Percentiles rank a stretch among this genome's conserved stretches.
These are phyloP conservation scores for Taiwanofungus camphoratus DNA, from an alignment of 1,284 basidiomycete species.

Conservation along the genomic window DNA sequence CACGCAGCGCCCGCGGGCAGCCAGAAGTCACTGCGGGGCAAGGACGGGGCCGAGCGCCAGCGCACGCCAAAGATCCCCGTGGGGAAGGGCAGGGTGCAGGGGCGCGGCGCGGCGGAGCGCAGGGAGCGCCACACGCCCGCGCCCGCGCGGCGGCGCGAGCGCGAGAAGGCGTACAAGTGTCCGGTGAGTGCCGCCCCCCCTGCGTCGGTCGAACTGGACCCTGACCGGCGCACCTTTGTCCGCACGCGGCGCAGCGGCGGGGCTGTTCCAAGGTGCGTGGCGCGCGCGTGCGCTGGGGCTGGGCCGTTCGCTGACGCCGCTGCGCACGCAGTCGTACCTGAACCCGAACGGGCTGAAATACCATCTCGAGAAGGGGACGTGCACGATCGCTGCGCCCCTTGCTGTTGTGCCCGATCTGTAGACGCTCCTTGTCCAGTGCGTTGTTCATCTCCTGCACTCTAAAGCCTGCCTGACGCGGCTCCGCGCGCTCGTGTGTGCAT, in stretches of 20 bases:
- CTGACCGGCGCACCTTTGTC: neutral
- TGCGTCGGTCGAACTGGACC: neutral
- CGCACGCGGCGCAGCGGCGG: slow-evolving; percentile 17
- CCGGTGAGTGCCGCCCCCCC: slow-evolving; percentile 25
- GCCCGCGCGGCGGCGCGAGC: slow-evolving; percentile 15
- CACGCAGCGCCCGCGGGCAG: neutral
- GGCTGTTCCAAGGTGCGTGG: slow-evolving; percentile 29
- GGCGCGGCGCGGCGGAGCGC: slow-evolving; percentile 7
- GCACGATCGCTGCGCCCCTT: slow-evolving; percentile 30
- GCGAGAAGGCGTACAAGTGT: slow-evolving; percentile 35
- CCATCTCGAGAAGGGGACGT: slow-evolving; percentile 56
- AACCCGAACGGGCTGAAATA: slow-evolving; percentile 63
- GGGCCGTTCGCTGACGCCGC: slow-evolving; percentile 4
- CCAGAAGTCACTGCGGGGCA: neutral
- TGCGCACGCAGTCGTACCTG: slow-evolving; percentile 39
- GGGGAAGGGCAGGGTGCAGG: slow-evolving; percentile 9
- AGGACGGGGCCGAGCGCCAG: neutral
- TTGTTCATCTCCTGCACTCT: neutral
- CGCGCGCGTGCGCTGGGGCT: neutral
- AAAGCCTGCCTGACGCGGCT: neutral
- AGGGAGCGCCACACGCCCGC: slow-evolving; percentile 1
- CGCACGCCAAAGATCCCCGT: neutral
- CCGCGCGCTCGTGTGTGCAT: neutral
- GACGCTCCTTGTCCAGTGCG: neutral
- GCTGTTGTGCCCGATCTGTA: neutral